These are phyloP conservation scores for Thinopyrum elongatum DNA, from an alignment of 176 grass and related monocot genomes.

Conservation along the genomic window DNA sequence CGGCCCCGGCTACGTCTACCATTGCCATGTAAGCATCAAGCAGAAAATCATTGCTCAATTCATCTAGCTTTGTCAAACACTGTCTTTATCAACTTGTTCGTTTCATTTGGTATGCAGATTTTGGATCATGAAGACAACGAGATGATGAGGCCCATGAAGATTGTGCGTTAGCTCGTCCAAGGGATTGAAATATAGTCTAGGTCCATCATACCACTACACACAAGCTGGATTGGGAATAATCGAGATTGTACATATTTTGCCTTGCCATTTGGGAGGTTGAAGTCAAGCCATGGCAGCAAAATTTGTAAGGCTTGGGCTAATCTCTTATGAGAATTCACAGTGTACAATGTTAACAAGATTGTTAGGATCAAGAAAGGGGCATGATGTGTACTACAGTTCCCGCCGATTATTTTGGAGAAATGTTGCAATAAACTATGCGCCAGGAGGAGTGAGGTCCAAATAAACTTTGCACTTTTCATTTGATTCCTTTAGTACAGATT, in stretches of 20 bases:
- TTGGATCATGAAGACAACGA: slow-evolving; percentile 95
- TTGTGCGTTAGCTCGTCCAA: slow-evolving; percentile 42
- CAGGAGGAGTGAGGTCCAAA: too few relatives aligned
- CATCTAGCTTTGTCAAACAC: background rate
- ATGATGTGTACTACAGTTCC: too few relatives aligned
- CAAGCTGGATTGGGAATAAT: background rate
- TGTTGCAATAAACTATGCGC: too few relatives aligned
- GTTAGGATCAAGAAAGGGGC: background rate
- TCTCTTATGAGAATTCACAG: background rate
- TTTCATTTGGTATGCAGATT: slow-evolving; percentile 43
- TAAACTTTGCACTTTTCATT: too few relatives aligned
- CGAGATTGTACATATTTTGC: background rate
- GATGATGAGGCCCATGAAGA: slow-evolving; percentile 90
- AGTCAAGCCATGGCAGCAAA: background rate
- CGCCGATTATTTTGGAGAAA: too few relatives aligned
- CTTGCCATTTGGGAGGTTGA: background rate
- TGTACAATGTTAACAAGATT: background rate
- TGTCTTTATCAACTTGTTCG: background rate
- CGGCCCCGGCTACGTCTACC: slow-evolving; percentile 87
- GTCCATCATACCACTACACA: background rate
- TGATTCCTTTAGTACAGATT: too few relatives aligned
- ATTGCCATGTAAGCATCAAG: slow-evolving; percentile 69
- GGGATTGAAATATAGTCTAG: background rate
- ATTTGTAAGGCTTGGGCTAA: too few relatives aligned
- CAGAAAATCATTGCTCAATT: background rate